Evolutionary conservation across 108 stramenopile species (phyloP).

Genomic region (Cyclostephanos tholiformis): DNA sequence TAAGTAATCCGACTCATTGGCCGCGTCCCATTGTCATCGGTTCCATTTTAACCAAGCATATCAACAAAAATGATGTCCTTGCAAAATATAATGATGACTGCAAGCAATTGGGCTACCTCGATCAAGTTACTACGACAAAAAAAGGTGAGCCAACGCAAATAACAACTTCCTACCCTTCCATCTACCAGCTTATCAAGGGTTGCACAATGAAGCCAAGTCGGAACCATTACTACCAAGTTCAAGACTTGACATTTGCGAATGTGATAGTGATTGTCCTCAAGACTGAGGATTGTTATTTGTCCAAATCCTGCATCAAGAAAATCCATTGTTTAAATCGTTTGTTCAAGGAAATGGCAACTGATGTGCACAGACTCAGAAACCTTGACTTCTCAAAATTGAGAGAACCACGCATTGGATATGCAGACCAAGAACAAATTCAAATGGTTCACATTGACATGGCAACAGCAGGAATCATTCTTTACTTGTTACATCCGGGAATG

Average conservation of each 20-base stretch:
- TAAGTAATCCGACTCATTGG: too few species aligned
- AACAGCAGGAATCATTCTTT: slow-evolving; percentile 2
- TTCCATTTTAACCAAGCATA: not conserved
- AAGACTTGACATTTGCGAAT: not conserved
- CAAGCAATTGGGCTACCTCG: not conserved
- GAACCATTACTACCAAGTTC: not conserved
- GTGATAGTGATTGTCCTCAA: not conserved
- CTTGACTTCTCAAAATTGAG: too few species aligned
- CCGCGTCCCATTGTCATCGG: too few species aligned
- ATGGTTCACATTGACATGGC: not conserved
- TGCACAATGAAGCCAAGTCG: not conserved
- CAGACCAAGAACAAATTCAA: not conserved
- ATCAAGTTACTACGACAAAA: not conserved
- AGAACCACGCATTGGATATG: not conserved
- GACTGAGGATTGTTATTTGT: too few species aligned
- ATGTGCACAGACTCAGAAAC: too few species aligned
- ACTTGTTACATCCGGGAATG: not conserved
- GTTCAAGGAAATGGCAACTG: too few species aligned
- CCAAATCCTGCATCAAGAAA: too few species aligned
- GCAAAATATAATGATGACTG: not conserved
- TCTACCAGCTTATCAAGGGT: too few species aligned
- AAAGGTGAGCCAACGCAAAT: not conserved
- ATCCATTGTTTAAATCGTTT: too few species aligned
- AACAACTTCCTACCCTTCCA: not conserved
- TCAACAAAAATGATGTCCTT: not conserved